Evolutionary conservation across 1,284 basidiomycete species (phyloP).

Genomic region (Hemileia vastatrix): DNA sequence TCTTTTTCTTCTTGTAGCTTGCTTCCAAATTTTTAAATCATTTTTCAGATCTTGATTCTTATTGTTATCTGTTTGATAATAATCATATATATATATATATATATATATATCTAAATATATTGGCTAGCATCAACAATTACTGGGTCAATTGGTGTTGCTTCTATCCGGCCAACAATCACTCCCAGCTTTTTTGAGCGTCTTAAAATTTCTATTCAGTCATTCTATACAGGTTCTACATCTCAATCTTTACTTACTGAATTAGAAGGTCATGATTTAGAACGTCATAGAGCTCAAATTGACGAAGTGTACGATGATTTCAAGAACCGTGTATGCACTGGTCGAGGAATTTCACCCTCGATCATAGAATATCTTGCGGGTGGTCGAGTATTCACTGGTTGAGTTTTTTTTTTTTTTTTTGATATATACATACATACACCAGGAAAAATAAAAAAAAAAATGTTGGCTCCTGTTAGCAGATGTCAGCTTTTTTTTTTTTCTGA

Average conservation of each 20-base stretch:
- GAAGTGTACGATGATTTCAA: conserved; percentile 44
- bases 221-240: conserved; percentile 45
- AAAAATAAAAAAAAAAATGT: too few relatives aligned
- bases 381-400: conserved; percentile 47
- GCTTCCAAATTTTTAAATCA: not conserved
- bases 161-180: conserved; percentile 46
- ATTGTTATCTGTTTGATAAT: too few relatives aligned
- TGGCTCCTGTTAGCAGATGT: too few relatives aligned
- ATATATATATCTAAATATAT: too few relatives aligned
- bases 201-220: conserved; percentile 44
- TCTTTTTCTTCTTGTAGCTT: not conserved
- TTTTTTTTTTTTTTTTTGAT: too few relatives aligned
- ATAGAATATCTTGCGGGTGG: conserved; percentile 46
- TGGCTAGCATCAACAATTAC: conserved; percentile 45
- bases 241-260: conserved; percentile 42
- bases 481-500: too few relatives aligned
- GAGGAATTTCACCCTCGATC: conserved; percentile 42
- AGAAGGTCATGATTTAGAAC: conserved; percentile 36
- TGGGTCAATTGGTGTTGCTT: conserved; percentile 46
- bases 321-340: conserved; percentile 42
- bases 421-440: too few relatives aligned
- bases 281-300: conserved; percentile 43
- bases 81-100: too few relatives aligned
- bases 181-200: conserved; percentile 46
- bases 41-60: conserved; percentile 29